Conservation (phyloP, 148 eudicot species). For the Pharnaceum exiguum region DNA sequence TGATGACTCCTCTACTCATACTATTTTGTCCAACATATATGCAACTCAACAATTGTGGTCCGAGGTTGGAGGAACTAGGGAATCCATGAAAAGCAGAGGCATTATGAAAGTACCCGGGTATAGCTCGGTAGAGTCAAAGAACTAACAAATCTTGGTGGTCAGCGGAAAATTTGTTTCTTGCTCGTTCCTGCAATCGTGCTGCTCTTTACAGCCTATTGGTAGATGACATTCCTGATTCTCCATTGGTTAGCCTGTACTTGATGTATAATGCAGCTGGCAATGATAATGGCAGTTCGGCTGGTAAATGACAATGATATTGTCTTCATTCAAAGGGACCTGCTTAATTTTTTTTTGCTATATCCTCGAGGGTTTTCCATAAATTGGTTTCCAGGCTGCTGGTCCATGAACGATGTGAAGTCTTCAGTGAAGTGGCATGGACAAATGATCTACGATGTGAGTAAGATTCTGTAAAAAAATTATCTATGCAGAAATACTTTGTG, state of each 20-base stretch:
- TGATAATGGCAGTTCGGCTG: background rate
- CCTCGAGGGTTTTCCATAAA: too few species aligned
- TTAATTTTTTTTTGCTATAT: too few species aligned
- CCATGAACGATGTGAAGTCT: too few species aligned
- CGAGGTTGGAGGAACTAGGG: conserved; percentile 56
- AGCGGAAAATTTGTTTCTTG: background rate
- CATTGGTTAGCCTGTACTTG: too few species aligned
- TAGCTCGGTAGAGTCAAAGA: conserved; percentile 58
- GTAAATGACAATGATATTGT: conserved; percentile 8
- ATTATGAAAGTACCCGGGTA: conserved; percentile 57
- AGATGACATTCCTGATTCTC: background rate
- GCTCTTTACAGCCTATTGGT: background rate
- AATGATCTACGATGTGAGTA: too few species aligned
- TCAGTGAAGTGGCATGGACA: too few species aligned
- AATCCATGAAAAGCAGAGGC: conserved; percentile 44
- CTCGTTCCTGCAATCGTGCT: too few species aligned
- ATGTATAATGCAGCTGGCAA: too few species aligned
- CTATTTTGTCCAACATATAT: conserved; percentile 71
- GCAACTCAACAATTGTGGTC: conserved; percentile 70
- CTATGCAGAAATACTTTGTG: too few species aligned
- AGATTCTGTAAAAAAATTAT: too few species aligned
- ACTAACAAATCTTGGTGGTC: background rate
- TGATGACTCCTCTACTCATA: conserved; percentile 56
- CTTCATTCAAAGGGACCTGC: background rate
- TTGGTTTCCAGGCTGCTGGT: too few species aligned